A percentile compares a stretch with the other conserved stretches of the same genome.
Evolutionary conservation across 2,329 filamentous ascomycete genomes (phyloP).

Genomic region (Capronia americana): DNA sequence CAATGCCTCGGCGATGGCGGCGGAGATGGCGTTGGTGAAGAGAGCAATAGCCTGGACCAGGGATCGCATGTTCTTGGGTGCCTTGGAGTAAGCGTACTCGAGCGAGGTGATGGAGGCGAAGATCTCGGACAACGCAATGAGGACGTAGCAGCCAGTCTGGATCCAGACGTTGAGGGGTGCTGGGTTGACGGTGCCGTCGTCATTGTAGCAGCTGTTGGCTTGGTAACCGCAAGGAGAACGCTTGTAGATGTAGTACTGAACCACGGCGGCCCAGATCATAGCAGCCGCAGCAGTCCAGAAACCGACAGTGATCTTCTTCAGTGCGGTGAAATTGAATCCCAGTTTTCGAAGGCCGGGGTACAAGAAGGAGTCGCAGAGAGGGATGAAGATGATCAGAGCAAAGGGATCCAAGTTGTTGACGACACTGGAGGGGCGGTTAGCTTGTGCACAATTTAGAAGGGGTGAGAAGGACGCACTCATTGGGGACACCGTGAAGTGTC

Average conservation of each 20-base stretch:
- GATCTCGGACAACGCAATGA: slow-evolving; percentile 63
- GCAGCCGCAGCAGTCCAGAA: slow-evolving; percentile 60
- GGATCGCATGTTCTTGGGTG: slow-evolving; percentile 78
- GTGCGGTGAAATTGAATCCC: slow-evolving; percentile 63
- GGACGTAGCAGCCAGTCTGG: slow-evolving; percentile 57
- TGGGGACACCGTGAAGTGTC: slow-evolving; percentile 58
- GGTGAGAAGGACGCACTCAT: slow-evolving; percentile 61
- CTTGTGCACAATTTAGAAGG: not conserved
- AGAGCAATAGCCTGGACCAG: slow-evolving; percentile 72
- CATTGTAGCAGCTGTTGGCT: slow-evolving; percentile 48
- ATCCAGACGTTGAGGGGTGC: slow-evolving; percentile 49
- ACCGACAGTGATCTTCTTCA: slow-evolving; percentile 61
- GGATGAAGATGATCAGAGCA: slow-evolving; percentile 60
- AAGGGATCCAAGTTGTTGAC: slow-evolving; percentile 66
- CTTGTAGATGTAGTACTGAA: slow-evolving; percentile 66
- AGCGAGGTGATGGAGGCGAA: slow-evolving; percentile 71
- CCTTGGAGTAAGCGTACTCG: slow-evolving; percentile 77
- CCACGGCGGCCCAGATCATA: slow-evolving; percentile 63
- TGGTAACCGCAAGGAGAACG: slow-evolving; percentile 60
- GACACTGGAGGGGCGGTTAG: slow-evolving; percentile 43
- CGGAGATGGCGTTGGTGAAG: slow-evolving; percentile 72
- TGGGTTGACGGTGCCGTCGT: slow-evolving; percentile 37
- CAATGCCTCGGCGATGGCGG: slow-evolving; percentile 74
- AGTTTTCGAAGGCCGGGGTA: slow-evolving; percentile 63
- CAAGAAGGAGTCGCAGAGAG: slow-evolving; percentile 50